These are phyloP conservation scores for Ormosia emarginata DNA, from an alignment of 306 rosid genomes.

Conservation along the genomic window DNA sequence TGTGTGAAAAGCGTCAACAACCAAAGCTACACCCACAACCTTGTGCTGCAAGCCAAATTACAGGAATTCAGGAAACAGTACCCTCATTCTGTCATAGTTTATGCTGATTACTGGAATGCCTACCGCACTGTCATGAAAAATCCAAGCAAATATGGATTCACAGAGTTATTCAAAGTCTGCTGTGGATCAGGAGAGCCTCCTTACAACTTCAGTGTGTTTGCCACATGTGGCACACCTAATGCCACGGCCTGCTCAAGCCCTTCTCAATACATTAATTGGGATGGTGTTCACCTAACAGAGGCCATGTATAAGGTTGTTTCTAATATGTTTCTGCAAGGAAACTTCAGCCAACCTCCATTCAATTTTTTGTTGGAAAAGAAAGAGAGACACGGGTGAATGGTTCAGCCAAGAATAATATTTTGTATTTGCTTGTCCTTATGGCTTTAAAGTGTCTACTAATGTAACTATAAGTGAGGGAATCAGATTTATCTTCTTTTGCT, in stretches of 20 bases:
- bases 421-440: neutral
- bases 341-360: constrained; percentile 62
- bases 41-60: constrained; percentile 42
- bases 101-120: constrained; percentile 80
- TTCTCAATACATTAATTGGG: constrained; percentile 81
- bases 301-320: constrained; percentile 84
- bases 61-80: constrained; percentile 52
- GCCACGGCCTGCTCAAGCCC: constrained; percentile 53
- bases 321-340: constrained; percentile 68
- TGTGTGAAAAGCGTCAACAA: constrained; percentile 71
- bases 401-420: neutral
- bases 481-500: neutral
- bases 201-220: constrained; percentile 49
- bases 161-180: constrained; percentile 62
- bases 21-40: constrained; percentile 59
- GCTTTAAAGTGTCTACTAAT: neutral
- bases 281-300: constrained; percentile 94
- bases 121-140: constrained; percentile 54
- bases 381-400: constrained; percentile 37
- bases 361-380: constrained; percentile 55
- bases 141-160: constrained; percentile 55
- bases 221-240: constrained; percentile 61
- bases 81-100: constrained; percentile 61
- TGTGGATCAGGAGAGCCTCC: constrained; percentile 84
- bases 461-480: neutral